Percentiles rank a stretch among this genome's conserved stretches.
Conservation (phyloP, 2,329 filamentous ascomycete species). For the Capronia epimyces region DNA sequence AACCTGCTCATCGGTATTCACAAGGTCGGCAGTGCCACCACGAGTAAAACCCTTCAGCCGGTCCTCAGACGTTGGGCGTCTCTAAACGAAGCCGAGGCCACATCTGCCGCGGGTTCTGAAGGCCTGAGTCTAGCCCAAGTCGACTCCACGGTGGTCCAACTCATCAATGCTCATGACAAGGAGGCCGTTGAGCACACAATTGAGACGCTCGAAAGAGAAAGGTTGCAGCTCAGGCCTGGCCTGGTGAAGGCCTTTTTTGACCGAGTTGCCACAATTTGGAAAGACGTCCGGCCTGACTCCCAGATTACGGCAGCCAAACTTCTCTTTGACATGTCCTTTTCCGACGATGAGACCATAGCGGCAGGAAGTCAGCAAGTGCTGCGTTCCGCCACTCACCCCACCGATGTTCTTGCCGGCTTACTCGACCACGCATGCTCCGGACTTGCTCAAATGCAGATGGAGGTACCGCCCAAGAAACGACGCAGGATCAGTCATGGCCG, state of each 20-base stretch:
- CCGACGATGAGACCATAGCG: constrained; percentile 27
- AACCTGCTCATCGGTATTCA: constrained; percentile 64
- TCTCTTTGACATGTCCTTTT: constrained; percentile 41
- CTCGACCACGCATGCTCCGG: constrained; percentile 64
- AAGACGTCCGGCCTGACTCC: constrained; percentile 38
- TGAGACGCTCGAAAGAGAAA: constrained; percentile 44
- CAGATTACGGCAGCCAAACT: constrained; percentile 36
- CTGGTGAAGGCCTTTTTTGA: constrained; percentile 62
- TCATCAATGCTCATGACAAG: constrained; percentile 52
- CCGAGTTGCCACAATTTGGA: constrained; percentile 67
- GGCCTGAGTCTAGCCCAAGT: constrained; percentile 45
- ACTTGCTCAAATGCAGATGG: constrained; percentile 63
- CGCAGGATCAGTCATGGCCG: constrained; percentile 68
- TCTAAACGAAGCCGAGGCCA: constrained; percentile 49
- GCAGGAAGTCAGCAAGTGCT: constrained; percentile 21
- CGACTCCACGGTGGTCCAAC: constrained; percentile 50
- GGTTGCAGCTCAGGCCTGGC: constrained; percentile 40
- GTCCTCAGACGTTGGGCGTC: constrained; percentile 64
- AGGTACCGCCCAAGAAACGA: constrained; percentile 69
- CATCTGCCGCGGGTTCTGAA: constrained; percentile 47
- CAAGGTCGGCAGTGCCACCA: constrained; percentile 65
- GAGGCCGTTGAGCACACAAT: constrained; percentile 54
- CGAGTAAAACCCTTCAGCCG: constrained; percentile 72
- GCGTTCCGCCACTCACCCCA: constrained; percentile 19
- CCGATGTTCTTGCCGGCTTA: constrained; percentile 58